These are phyloP conservation scores for Chrysosporium queenslandicum DNA, from an alignment of 2,329 filamentous ascomycete genomes.

Conservation along the genomic window DNA sequence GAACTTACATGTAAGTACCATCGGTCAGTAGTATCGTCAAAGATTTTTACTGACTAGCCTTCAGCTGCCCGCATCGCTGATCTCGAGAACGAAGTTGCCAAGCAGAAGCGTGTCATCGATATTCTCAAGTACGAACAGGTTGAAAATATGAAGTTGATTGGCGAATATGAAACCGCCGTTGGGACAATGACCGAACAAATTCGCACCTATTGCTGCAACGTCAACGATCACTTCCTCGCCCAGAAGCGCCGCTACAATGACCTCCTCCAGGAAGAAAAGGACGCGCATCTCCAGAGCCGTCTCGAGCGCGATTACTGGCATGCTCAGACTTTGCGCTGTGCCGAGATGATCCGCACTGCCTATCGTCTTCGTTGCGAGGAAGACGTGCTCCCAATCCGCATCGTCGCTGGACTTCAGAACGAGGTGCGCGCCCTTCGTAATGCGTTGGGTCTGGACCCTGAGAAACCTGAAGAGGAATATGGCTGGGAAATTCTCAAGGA, in stretches of 20 bases:
- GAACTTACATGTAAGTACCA: slow-evolving; percentile 34
- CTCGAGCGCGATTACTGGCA: slow-evolving; percentile 43
- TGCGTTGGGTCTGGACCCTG: slow-evolving; percentile 40
- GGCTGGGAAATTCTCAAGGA: slow-evolving; percentile 42
- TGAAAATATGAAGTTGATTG: slow-evolving; percentile 41
- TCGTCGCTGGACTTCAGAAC: slow-evolving; percentile 40
- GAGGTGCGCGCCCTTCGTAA: slow-evolving; percentile 41
- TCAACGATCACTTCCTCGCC: slow-evolving; percentile 39
- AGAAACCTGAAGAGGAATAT: slow-evolving; percentile 41
- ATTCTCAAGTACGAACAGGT: slow-evolving; percentile 38
- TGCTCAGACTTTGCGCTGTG: slow-evolving; percentile 38
- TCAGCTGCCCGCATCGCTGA: slow-evolving; percentile 40
- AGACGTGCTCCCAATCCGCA: slow-evolving; percentile 36
- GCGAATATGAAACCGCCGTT: slow-evolving; percentile 39
- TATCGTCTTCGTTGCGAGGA: slow-evolving; percentile 41
- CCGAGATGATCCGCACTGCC: slow-evolving; percentile 42
- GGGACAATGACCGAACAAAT: slow-evolving; percentile 43
- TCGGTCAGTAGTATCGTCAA: background rate
- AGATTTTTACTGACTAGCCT: background rate
- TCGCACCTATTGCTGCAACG: slow-evolving; percentile 42
- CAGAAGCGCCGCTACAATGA: slow-evolving; percentile 43
- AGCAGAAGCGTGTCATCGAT: slow-evolving; percentile 36
- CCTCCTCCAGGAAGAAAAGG: slow-evolving; percentile 42
- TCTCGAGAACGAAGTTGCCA: slow-evolving; percentile 40
- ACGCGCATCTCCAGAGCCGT: slow-evolving; percentile 41